Conservation (phyloP, 345 rosid species). For the Pistacia vera region DNA sequence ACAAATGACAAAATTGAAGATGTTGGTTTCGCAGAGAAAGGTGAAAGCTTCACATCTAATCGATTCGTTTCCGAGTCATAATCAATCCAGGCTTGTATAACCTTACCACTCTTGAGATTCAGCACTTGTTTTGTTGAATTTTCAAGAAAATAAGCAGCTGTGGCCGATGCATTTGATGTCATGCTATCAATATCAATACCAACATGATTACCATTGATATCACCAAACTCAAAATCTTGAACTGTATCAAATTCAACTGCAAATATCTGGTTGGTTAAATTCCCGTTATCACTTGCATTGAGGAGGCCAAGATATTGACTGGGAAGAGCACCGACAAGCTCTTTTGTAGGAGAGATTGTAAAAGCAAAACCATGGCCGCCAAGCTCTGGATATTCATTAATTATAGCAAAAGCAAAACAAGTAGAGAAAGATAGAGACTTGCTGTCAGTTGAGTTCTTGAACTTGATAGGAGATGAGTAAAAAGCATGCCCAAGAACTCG, state of each 20-base stretch:
- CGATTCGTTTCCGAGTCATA: slow-evolving; percentile 61
- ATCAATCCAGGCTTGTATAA: slow-evolving; percentile 84
- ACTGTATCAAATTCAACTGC: slow-evolving; percentile 93
- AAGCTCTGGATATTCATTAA: slow-evolving; percentile 58
- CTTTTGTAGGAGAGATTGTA: slow-evolving; percentile 54
- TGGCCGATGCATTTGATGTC: slow-evolving; percentile 52
- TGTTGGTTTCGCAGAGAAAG: slow-evolving; percentile 59
- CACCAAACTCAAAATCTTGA: slow-evolving; percentile 60
- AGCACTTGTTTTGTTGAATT: slow-evolving; percentile 43
- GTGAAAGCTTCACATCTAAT: slow-evolving; percentile 71
- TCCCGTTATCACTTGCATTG: slow-evolving; percentile 48
- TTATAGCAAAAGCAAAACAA: slow-evolving; percentile 74
- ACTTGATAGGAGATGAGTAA: slow-evolving; percentile 58
- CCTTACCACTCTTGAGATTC: slow-evolving; percentile 47
- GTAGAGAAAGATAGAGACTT: slow-evolving; percentile 73
- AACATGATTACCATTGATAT: slow-evolving; percentile 78
- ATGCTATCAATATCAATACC: slow-evolving; percentile 76
- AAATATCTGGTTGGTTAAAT: slow-evolving; percentile 59
- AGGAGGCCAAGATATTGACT: slow-evolving; percentile 74
- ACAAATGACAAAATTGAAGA: slow-evolving; percentile 57
- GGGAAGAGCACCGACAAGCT: slow-evolving; percentile 52
- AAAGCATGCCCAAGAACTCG: slow-evolving; percentile 79
- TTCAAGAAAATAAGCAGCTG: slow-evolving; percentile 54
- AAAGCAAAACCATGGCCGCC: slow-evolving; percentile 93
- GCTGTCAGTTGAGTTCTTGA: slow-evolving; percentile 47